phyloP scores from a whole-genome alignment of 352 stramenopile genomes.

The Phytophthora fragariaefolia region DNA sequence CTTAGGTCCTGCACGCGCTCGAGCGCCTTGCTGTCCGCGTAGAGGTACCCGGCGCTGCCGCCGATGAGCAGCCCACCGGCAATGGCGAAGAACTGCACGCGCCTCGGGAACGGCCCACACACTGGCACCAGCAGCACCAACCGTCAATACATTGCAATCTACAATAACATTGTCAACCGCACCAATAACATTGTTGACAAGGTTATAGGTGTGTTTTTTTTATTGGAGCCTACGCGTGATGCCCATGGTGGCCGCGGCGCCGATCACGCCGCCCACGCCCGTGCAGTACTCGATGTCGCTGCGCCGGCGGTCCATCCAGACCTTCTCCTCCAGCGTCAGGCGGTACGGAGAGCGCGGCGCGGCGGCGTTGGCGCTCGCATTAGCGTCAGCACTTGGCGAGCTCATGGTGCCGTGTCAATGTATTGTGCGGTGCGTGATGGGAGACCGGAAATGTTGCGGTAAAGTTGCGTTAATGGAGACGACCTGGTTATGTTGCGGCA shows the following conservation, averaged over 20 bases:
- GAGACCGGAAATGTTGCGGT: conserved; percentile 1
- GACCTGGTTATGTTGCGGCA: conserved; percentile 14
- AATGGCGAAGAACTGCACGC: conserved; percentile 68
- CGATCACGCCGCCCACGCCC: conserved; percentile 61
- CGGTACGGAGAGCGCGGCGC: conserved; percentile 33
- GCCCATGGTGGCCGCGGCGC: conserved; percentile 52
- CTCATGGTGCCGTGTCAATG: conserved; percentile 28
- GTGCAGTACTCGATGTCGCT: conserved; percentile 73
- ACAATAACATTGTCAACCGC: too few relatives aligned
- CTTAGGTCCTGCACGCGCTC: conserved; percentile 79
- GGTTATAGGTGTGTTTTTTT: too few relatives aligned
- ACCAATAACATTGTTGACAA: too few relatives aligned
- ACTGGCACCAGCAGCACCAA: conserved; percentile 43
- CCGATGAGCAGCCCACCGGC: conserved; percentile 66
- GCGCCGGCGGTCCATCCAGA: conserved; percentile 80
- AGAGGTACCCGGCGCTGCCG: conserved; percentile 64
- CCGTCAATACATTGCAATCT: too few relatives aligned
- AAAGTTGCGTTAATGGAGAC: background rate
- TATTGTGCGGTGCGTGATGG: conserved; percentile 12
- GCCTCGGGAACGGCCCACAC: conserved; percentile 70
- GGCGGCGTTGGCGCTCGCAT: background rate
- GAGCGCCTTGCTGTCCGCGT: conserved; percentile 76
- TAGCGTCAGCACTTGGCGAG: conserved; percentile 3
- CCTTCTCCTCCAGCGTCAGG: conserved; percentile 82
- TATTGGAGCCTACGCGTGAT: conserved; percentile 53